Base-by-base conservation (phyloP, 768 basidiomycete genomes). In the Galerina marginata region DNA sequence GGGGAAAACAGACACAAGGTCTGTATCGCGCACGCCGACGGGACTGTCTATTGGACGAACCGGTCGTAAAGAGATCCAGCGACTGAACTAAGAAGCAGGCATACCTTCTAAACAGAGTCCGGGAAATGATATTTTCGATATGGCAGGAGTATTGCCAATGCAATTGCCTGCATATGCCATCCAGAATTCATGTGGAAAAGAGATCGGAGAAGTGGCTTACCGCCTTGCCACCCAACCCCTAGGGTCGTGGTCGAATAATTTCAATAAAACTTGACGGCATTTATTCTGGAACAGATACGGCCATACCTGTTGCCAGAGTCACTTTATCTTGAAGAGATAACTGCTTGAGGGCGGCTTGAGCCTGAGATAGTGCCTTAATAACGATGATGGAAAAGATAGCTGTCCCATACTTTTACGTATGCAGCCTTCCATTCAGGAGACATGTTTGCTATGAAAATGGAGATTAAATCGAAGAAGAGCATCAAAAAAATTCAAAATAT, bases 281-380 rank as follows among this genome's bases (percentile, higher is more conserved):
- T 20, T 33, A 33, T 7, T 33, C 7, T 12, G 40, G 39, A 14
- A 33, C 11, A n/a, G 46, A n/a, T 16, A 37, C 11, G 4, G 10
- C 50, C 62, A 69, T 60, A 73, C 86, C 86, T 33, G 86, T 88
- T 0, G 80, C 83, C 12, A 88, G 71, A 57, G 79, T 80, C 33
- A 86, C 81, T 66, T 87, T 86, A 61, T 88, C 85, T 58, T 83
- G 75, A 6, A 84, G 65, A 2, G 84, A 83, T 60, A 85, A 74
- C 56, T 83, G 80, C 6, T 77, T 69, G 4, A 90, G 76, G 0
- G 82, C 80, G 4, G 76, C 72, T 66, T 74, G 71, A 2, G 85
- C 85, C 84, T 86, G 42, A 29, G 23, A 10, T 26, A n/a, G 26
- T 25, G 26, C 10, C 6, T 26, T 29, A 40, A 9, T 40, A 12